Evolutionary conservation across 257 asterid genomes (phyloP), one percentile per base, ranked within the genome.

Genomic region (Solanum virginianum): DNA sequence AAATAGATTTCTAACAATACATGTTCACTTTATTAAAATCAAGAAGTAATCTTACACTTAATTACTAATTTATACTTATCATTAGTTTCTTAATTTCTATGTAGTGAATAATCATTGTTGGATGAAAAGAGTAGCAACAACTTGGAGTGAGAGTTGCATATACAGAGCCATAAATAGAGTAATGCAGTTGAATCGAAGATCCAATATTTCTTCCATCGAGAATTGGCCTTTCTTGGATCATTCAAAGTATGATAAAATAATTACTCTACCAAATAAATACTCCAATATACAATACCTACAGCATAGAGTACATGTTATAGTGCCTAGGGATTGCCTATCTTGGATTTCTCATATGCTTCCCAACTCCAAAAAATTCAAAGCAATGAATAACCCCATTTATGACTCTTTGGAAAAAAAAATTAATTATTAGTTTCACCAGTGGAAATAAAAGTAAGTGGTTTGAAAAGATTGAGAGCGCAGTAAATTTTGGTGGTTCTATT

Each of bases 261-360:
- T 26, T 14, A 15, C n/a, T 66, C 45, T 66, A 66, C 47, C 45
- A 65, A 66, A 32, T 14, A 29, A 54, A 11, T 63, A 62, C 18
- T 62, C 2, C 20, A 36, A 16, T 36, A 69, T 69, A 36, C 39
- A 36, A 36, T 36, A 20, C 22, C 66, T 54, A 70, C 53, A 59
- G 7, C 45, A 62, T 69, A 60, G 43, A 32, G 62, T 69, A 69
- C 26, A 36, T 69, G 24, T 7, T 39, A 39, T 22, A 63, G 39
- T 16, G 60, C 63, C 84, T 86, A 75, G 88, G 86, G 86, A 86
- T 83, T 60, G 7, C 45, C 60, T n/a, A 32, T 71, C 36, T 60
- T 32, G 70, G 69, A 72, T 60, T n/a, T 63, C 70, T 36, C 18
- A 84, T 29, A 17, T 22, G 0, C 49, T 72, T 60, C 2, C 32